Base-by-base conservation (phyloP, 441 rosid genomes). In the Adansonia gregorii region DNA sequence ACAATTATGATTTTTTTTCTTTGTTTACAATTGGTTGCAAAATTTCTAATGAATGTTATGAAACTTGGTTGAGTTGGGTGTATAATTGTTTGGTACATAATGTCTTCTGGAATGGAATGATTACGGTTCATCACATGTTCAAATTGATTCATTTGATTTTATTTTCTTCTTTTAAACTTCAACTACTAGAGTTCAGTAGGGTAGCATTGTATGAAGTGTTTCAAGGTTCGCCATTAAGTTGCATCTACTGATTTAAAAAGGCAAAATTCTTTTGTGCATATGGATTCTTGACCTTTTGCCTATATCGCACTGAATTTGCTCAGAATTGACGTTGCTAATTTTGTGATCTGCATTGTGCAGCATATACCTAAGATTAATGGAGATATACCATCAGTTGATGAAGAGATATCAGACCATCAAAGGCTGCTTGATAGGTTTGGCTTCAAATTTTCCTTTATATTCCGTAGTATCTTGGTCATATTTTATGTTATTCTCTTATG, bases 291-390 rank as follows among this genome's bases (percentile, higher is more conserved):
- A 39, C 52, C 52, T 73, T 56, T 68, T 31, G 14, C 58, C 56
- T 20, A 15, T 39, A 9, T 27, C 27, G 24, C 48, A 63, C 14
- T 24, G 35, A 59, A n/a, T 1, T 52, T 8, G 48, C 20, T 45
- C 56, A 77, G 8, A 68, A 63, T 73, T 68, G 15, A 71, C 22
- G 35, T 45, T 10, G n/a, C 73, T 43, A 60, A 73, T 63, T 75
- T 63, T 27, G 61, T 63, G 35, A 45, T 77, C 19, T 83, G 54
- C 73, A 67, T 72, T 76, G 17, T 87, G 80, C 87, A 95, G 99
- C 99, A 93, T 78, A 89, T 93, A 43, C 98, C 99, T 12, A 95
- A 89, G 87, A 90, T 86, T 72, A 93, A 95, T 86, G 97, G 98
- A 11, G 92, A 89, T 70, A 72, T 95, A 58, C 99, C 99, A 0